Conservation (phyloP, 1,284 basidiomycete species). For the Earliella scabrosa region DNA sequence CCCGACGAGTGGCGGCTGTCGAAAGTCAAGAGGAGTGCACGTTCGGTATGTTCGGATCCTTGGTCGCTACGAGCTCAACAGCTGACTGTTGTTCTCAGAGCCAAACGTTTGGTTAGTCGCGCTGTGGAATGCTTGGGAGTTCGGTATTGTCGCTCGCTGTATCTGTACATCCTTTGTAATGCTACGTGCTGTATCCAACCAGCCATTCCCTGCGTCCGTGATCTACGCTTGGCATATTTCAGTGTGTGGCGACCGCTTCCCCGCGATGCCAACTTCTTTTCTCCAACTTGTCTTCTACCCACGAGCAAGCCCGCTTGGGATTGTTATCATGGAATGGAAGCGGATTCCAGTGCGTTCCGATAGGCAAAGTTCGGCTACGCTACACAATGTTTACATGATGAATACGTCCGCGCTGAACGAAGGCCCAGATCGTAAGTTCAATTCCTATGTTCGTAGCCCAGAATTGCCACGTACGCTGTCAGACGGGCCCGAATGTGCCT, state of each 20-base stretch:
- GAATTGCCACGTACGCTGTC: background rate
- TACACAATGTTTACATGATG: constrained; percentile 1
- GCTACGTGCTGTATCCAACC: constrained; percentile 11
- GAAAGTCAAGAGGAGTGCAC: constrained; percentile 85
- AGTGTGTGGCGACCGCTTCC: constrained; percentile 1
- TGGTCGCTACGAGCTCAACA: constrained; percentile 4
- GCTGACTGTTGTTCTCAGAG: constrained; percentile 49
- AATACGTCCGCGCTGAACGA: background rate
- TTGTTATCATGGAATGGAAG: constrained; percentile 8
- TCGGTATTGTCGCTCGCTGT: constrained; percentile 13
- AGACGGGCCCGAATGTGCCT: background rate
- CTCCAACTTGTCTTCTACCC: constrained; percentile 1
- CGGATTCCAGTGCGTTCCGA: background rate
- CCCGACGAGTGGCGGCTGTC: constrained; percentile 91
- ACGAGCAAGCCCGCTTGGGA: background rate
- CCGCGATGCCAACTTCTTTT: no score
- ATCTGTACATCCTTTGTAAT: constrained; percentile 22
- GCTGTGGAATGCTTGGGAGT: constrained; percentile 3
- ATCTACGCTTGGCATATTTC: constrained; percentile 1
- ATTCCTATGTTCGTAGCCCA: background rate
- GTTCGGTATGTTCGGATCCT: constrained; percentile 61
- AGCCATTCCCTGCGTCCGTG: background rate
- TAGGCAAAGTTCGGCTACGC: background rate
- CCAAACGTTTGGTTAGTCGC: constrained; percentile 75
- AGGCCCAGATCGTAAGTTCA: background rate